Percentiles rank a stretch among this genome's conserved stretches.
These are phyloP conservation scores for Mrakiaceae sp. DNA, from an alignment of 1,284 basidiomycete genomes.

Conservation along the genomic window DNA sequence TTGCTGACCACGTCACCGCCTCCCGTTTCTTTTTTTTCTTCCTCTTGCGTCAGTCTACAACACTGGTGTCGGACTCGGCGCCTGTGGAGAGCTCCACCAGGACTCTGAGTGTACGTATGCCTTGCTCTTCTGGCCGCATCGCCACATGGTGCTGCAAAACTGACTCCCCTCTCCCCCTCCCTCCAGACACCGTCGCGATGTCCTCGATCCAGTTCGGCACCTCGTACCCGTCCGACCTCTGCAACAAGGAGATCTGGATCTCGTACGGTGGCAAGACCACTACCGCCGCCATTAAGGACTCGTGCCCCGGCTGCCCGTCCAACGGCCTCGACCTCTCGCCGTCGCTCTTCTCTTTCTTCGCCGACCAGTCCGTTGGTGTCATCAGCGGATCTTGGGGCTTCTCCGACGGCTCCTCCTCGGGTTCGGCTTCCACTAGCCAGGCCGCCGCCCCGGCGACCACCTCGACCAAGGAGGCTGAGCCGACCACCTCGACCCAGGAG, in stretches of 20 bases:
- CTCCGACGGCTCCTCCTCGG: no score
- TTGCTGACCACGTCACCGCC: no score
- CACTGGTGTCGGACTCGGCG: conserved; percentile 12
- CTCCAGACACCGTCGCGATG: conserved; percentile 29
- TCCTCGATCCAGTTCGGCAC: conserved; percentile 29
- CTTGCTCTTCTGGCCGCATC: no score
- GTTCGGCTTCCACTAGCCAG: no score
- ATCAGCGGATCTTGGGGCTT: not conserved
- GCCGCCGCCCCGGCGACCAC: not conserved
- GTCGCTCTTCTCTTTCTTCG: conserved; percentile 49
- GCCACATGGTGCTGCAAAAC: no score
- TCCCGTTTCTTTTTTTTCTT: not conserved
- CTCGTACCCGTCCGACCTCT: conserved; percentile 40
- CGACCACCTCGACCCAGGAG: conserved; percentile 1
- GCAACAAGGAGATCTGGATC: conserved; percentile 54
- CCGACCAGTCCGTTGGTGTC: conserved; percentile 8
- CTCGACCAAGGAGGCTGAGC: not conserved
- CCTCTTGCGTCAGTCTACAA: not conserved
- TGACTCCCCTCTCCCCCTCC: no score
- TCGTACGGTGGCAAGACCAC: conserved; percentile 48
- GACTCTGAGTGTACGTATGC: conserved; percentile 21
- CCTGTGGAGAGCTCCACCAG: conserved; percentile 11
- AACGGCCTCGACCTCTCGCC: conserved; percentile 66
- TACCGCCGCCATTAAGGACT: conserved; percentile 53
- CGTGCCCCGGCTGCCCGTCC: conserved; percentile 36